Evolutionary conservation across 2,329 filamentous ascomycete species (phyloP).

Genomic region (Aspergillus unguis): DNA sequence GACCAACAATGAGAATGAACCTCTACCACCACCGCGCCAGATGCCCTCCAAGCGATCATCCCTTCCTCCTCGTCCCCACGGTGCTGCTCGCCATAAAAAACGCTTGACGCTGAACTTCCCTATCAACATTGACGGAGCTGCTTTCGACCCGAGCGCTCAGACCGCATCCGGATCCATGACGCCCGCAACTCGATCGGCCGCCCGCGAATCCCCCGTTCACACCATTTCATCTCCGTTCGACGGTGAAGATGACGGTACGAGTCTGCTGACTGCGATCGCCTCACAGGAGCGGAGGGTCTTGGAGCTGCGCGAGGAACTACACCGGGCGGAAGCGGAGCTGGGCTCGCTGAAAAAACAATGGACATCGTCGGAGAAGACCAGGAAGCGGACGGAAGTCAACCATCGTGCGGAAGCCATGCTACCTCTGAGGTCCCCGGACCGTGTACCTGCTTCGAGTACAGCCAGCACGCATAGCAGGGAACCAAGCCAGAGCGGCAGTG

Average conservation of each 20-base stretch:
- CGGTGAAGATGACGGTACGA: slow-evolving; percentile 52
- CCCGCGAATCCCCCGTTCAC: slow-evolving; percentile 30
- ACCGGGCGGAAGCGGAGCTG: slow-evolving; percentile 74
- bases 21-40: slow-evolving; percentile 17
- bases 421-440: slow-evolving; percentile 46
- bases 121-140: slow-evolving; percentile 35
- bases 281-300: slow-evolving; percentile 87
- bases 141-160: slow-evolving; percentile 23
- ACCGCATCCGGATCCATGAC: slow-evolving; percentile 35
- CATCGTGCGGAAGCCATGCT: slow-evolving; percentile 59
- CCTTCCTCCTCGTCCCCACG: slow-evolving; percentile 33
- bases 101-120: slow-evolving; percentile 48
- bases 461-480: slow-evolving; percentile 21
- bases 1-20: background rate
- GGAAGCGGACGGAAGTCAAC: slow-evolving; percentile 67
- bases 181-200: slow-evolving; percentile 32
- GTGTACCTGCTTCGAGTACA: background rate
- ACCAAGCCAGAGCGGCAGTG: slow-evolving; percentile 26
- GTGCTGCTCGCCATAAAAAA: slow-evolving; percentile 42
- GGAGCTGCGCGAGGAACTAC: slow-evolving; percentile 86
- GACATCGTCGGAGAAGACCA: slow-evolving; percentile 70
- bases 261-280: slow-evolving; percentile 84
- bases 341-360: slow-evolving; percentile 77
- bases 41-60: slow-evolving; percentile 26
- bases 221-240: slow-evolving; percentile 28